These are phyloP conservation scores for Colletotrichum filicis DNA, from an alignment of 2,329 filamentous ascomycete genomes.

Conservation along the genomic window DNA sequence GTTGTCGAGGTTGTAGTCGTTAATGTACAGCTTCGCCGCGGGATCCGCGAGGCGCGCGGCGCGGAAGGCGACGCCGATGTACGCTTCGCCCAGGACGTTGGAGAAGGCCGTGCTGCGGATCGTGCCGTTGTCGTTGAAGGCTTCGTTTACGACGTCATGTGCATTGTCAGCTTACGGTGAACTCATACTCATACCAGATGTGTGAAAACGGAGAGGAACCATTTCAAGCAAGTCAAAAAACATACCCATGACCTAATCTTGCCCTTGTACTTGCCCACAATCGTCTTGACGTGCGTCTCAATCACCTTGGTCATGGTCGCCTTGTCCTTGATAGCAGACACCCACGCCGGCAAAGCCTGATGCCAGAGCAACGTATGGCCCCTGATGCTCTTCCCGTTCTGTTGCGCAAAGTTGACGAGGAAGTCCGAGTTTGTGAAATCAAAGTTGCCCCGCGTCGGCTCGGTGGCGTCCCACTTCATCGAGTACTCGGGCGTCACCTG, in stretches of 20 bases:
- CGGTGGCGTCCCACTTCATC: slow-evolving; percentile 74
- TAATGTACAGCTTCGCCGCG: slow-evolving; percentile 77
- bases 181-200: too few species aligned
- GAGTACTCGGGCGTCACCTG: slow-evolving; percentile 76
- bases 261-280: slow-evolving; percentile 70
- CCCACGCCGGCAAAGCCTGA: slow-evolving; percentile 68
- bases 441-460: slow-evolving; percentile 62
- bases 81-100: slow-evolving; percentile 75
- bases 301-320: slow-evolving; percentile 65
- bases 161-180: not conserved
- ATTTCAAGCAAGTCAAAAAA: not conserved
- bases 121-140: slow-evolving; percentile 69
- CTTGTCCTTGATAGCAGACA: slow-evolving; percentile 64
- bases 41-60: slow-evolving; percentile 76
- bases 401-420: slow-evolving; percentile 66
- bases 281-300: slow-evolving; percentile 68
- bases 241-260: slow-evolving; percentile 68
- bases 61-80: slow-evolving; percentile 76
- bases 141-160: slow-evolving; percentile 72
- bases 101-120: slow-evolving; percentile 73
- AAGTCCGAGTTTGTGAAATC: slow-evolving; percentile 67
- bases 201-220: not conserved
- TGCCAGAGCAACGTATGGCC: slow-evolving; percentile 77
- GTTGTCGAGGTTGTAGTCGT: slow-evolving; percentile 76
- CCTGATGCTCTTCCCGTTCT: slow-evolving; percentile 67